Percentiles rank a stretch among this genome's conserved stretches.
phyloP scores from a whole-genome alignment of 805 yeast species.

The Candida ortonii region DNA sequence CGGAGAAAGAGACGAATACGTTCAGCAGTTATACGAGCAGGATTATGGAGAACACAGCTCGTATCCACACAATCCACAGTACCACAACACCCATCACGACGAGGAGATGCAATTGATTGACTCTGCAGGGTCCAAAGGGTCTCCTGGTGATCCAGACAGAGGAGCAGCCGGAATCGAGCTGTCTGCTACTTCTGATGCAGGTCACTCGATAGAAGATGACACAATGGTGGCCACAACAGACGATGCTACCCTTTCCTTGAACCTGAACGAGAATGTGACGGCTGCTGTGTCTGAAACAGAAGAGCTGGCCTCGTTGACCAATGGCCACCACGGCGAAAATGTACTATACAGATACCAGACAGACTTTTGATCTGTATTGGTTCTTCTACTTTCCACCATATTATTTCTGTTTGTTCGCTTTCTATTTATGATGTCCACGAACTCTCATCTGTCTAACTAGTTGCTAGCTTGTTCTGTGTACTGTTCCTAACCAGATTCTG shows the following conservation, averaged over 20 bases:
- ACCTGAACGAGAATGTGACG: constrained; percentile 31
- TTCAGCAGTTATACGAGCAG: constrained; percentile 33
- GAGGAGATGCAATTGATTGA: constrained; percentile 12
- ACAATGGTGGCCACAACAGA: constrained; percentile 30
- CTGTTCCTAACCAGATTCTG: no score
- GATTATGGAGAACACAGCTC: constrained; percentile 29
- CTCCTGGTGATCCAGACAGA: constrained; percentile 2
- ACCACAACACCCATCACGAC: constrained; percentile 25
- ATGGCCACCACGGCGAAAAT: constrained; percentile 35
- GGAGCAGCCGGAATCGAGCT: constrained; percentile 2
- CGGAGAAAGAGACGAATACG: constrained; percentile 25
- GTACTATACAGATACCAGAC: constrained; percentile 31
- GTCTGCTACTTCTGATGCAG: neutral
- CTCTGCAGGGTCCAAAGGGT: constrained; percentile 5
- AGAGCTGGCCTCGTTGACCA: constrained; percentile 34
- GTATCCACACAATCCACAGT: constrained; percentile 32
- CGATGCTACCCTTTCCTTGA: constrained; percentile 29
- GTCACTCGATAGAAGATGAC: constrained; percentile 5
- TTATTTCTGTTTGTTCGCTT: no score
- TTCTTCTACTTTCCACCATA: no score
- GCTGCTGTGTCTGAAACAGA: constrained; percentile 32
- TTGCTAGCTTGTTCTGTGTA: no score
- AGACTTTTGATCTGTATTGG: constrained; percentile 26
- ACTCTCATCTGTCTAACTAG: no score
- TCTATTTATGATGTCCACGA: no score